These are phyloP conservation scores for Apiospora pterosperma DNA, from an alignment of 2,329 filamentous ascomycete species.

Conservation along the genomic window DNA sequence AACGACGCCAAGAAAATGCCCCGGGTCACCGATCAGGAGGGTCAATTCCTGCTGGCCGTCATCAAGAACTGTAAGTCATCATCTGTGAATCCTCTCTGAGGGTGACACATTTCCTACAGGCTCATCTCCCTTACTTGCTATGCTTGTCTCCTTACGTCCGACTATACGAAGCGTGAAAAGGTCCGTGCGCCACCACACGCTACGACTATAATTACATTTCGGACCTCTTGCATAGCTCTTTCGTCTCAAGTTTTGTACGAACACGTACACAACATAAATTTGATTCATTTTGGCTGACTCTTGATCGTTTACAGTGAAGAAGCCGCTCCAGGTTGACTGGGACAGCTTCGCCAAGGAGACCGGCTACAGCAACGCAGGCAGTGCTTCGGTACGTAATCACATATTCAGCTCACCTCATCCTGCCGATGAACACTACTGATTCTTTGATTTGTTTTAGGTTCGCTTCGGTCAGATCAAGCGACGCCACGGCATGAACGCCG, in stretches of 20 bases:
- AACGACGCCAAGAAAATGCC: background rate
- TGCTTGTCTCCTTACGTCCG: too few relatives aligned
- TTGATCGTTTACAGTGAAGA: constrained; percentile 22
- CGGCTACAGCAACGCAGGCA: constrained; percentile 41
- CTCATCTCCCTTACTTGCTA: too few relatives aligned
- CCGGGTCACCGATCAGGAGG: background rate
- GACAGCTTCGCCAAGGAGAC: constrained; percentile 37
- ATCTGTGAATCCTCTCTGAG: too few relatives aligned
- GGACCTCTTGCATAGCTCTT: too few relatives aligned
- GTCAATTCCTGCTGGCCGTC: constrained; percentile 38
- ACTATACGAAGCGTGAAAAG: too few relatives aligned
- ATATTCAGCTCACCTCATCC: background rate
- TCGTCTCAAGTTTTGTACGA: too few relatives aligned
- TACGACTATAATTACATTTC: too few relatives aligned
- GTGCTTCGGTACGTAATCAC: constrained; percentile 37
- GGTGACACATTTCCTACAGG: too few relatives aligned
- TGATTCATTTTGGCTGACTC: too few relatives aligned
- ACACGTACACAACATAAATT: too few relatives aligned
- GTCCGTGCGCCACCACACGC: too few relatives aligned
- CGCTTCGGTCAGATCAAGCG: constrained; percentile 49
- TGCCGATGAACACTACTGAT: background rate
- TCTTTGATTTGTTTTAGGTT: constrained; percentile 22
- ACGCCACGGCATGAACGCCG: constrained; percentile 35
- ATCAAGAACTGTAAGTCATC: constrained; percentile 33
- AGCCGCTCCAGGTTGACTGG: constrained; percentile 47